Conservation (phyloP, 1,284 basidiomycete species). For the Leccinum glutinopallens region DNA sequence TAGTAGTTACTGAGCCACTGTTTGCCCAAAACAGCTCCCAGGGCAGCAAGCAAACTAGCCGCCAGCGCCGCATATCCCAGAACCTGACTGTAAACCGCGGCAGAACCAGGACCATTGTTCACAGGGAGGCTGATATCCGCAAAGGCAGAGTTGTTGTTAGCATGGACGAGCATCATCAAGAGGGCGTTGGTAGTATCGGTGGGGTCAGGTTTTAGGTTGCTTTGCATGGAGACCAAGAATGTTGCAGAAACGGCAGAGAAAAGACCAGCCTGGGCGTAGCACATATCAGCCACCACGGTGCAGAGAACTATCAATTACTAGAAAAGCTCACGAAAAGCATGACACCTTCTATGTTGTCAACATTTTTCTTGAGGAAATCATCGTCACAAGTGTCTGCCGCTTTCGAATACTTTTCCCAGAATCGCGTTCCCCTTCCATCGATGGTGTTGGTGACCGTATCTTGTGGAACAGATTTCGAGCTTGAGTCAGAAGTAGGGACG, state of each 20-base stretch:
- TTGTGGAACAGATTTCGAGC: neutral
- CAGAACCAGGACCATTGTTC: slow-evolving; percentile 14
- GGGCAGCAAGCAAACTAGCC: slow-evolving; percentile 21
- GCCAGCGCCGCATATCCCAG: slow-evolving; percentile 20
- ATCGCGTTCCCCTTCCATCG: slow-evolving; percentile 5
- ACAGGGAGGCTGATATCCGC: slow-evolving; percentile 11
- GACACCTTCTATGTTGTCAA: slow-evolving; percentile 19
- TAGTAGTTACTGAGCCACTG: slow-evolving; percentile 20
- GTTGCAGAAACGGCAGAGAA: slow-evolving; percentile 24
- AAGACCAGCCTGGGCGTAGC: slow-evolving; percentile 15
- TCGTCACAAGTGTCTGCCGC: slow-evolving; percentile 14
- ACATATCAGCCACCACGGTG: neutral
- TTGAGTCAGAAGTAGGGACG: neutral
- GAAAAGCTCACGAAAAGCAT: slow-evolving; percentile 18
- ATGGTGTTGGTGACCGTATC: neutral
- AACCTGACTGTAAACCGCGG: slow-evolving; percentile 16
- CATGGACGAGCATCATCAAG: slow-evolving; percentile 19
- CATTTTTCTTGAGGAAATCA: slow-evolving; percentile 16
- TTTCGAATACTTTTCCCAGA: slow-evolving; percentile 15
- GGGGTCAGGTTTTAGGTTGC: slow-evolving; percentile 12
- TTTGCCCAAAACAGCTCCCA: slow-evolving; percentile 22
- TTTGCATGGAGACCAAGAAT: slow-evolving; percentile 17
- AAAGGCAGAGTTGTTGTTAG: slow-evolving; percentile 17
- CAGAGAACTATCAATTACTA: neutral
- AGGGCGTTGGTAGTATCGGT: slow-evolving; percentile 23